Base-by-base conservation (phyloP, 345 rosid species). In the Brassica juncea region DNA sequence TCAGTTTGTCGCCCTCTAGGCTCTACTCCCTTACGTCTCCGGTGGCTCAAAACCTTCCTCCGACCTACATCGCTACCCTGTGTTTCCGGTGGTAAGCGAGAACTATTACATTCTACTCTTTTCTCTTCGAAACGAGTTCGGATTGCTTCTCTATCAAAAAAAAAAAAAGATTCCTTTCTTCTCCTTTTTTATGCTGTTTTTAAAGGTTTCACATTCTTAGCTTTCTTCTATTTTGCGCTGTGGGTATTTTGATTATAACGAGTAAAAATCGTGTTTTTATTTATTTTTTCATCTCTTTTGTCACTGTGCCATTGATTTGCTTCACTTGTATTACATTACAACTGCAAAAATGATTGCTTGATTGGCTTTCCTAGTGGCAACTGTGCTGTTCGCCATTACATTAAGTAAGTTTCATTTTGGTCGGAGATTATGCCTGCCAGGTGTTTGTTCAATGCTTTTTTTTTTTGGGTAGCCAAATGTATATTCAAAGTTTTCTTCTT, bases 261-360 rank as follows among this genome's bases (percentile, higher is more conserved):
- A 27, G 66, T 77, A 58, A 8, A 58, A 9, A 3, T 8, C 5
- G 5, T 8, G 28, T 23, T 58, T 21, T 58, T 4, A 58, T 23
- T 21, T 52, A 27, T 52, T 58, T 10, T 3, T 44, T 25, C 30
- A 2, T 27, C 30, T 27, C 30, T 15, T 23, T 35, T 61, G 12
- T 68, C 47, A 68, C 78, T 73, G 47, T 62, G 57, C 47, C 78
- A 73, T 68, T 73, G 74, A 59, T 67, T 67, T 32, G 68, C 55
- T 66, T 72, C 57, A 16, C 8, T 39, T 57, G 72, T 19, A 14
- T 37, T 19, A 8, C 32, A 28, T 42, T 39, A 39, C 47, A 37
- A 19, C 21, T 37, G 14, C 5, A 34, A 3, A 34, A 16, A 0
- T 8, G 11, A 34, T 62, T 70, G 2, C 71, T 63, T 35, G 34